Percentiles rank a stretch among this genome's conserved stretches.
These are phyloP conservation scores for Calonectria multiphialidica DNA, from an alignment of 2,329 filamentous ascomycete genomes.

Conservation along the genomic window DNA sequence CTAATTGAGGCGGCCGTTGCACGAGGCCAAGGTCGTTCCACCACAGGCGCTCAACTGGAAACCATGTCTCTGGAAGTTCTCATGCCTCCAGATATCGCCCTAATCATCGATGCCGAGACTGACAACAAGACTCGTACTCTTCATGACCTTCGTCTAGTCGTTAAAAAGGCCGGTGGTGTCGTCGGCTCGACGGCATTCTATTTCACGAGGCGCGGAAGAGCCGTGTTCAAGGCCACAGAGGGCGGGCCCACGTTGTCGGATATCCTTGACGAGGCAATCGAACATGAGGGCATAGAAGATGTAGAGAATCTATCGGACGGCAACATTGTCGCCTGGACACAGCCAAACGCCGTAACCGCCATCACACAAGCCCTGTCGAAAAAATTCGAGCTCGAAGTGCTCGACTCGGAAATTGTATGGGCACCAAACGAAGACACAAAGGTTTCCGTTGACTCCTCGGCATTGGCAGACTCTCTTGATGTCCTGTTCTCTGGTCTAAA, in stretches of 20 bases:
- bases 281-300: slow-evolving; percentile 81
- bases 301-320: slow-evolving; percentile 77
- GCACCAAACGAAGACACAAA: slow-evolving; percentile 84
- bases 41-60: slow-evolving; percentile 82
- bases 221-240: slow-evolving; percentile 72
- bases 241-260: slow-evolving; percentile 72
- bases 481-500: slow-evolving; percentile 71
- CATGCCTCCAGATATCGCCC: slow-evolving; percentile 79
- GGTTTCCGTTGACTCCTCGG: slow-evolving; percentile 70
- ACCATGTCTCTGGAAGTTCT: slow-evolving; percentile 83
- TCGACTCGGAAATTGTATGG: slow-evolving; percentile 87
- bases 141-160: slow-evolving; percentile 76
- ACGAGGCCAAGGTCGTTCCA: slow-evolving; percentile 86
- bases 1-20: slow-evolving; percentile 89
- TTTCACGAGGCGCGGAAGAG: slow-evolving; percentile 84
- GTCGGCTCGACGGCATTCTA: slow-evolving; percentile 83
- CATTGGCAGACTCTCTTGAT: slow-evolving; percentile 67
- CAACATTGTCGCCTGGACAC: slow-evolving; percentile 71
- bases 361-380: slow-evolving; percentile 65
- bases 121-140: slow-evolving; percentile 82
- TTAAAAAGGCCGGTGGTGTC: slow-evolving; percentile 79
- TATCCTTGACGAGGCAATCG: slow-evolving; percentile 84
- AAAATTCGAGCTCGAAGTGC: slow-evolving; percentile 74
- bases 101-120: slow-evolving; percentile 88
- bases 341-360: slow-evolving; percentile 48